These are phyloP conservation scores for Fusarium nanum DNA, from an alignment of 2,329 filamentous ascomycete species.

Conservation along the genomic window DNA sequence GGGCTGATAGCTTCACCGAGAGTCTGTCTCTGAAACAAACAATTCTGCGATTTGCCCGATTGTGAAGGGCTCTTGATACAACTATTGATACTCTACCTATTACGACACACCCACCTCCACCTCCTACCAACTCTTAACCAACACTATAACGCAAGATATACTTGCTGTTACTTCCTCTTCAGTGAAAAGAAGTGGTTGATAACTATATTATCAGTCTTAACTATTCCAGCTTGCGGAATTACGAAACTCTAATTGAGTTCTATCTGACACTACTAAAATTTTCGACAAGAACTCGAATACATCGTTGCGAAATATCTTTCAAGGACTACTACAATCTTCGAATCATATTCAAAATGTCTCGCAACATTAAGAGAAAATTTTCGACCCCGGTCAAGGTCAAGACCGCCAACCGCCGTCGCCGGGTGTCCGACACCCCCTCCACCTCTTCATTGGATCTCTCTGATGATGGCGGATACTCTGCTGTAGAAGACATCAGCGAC, in stretches of 20 bases:
- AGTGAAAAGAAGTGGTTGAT: not conserved
- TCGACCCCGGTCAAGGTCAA: conserved; percentile 58
- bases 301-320: not conserved
- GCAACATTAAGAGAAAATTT: conserved; percentile 64
- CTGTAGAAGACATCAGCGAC: conserved; percentile 82
- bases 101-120: not conserved
- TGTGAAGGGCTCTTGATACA: conserved; percentile 45
- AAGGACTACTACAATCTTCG: not conserved
- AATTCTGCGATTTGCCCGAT: conserved; percentile 48
- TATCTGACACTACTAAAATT: not conserved
- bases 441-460: conserved; percentile 70
- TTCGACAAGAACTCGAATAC: not conserved
- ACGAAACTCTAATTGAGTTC: not conserved
- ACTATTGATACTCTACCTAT: conserved; percentile 11
- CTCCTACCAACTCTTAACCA: not conserved
- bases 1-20: conserved; percentile 50
- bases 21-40: conserved; percentile 55
- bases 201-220: not conserved
- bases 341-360: conserved; percentile 57
- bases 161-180: not conserved
- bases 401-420: conserved; percentile 57
- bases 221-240: not conserved
- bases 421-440: conserved; percentile 61
- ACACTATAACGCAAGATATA: conserved; percentile 10
- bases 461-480: conserved; percentile 79